Base-by-base conservation (phyloP, 1,139 yeast genomes). In the Scheffersomyces segobiensis region DNA sequence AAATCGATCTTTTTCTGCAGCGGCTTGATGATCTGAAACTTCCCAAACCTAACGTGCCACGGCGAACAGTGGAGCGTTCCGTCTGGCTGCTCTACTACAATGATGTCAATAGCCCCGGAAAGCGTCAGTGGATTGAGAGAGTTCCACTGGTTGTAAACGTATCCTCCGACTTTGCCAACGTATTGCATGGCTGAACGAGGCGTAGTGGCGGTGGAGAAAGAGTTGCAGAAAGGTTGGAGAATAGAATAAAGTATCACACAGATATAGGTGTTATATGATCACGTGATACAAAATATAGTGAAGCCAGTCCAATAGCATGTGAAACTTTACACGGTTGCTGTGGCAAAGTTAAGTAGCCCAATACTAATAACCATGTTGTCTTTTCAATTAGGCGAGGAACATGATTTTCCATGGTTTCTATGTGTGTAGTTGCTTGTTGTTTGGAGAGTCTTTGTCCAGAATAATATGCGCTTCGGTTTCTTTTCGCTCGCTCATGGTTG, bases 61-160 rank as follows among this genome's bases (percentile, higher is more conserved):
- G 99, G 99, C 7, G 98, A 92, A 67, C 98, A 93, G 59, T 91
- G 89, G 55, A 93, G 76, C 42, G 91, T 86, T 19, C 88, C 89
- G 71, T 89, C 88, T 18, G 91, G 91, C 69, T 91, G 96, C 74
- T 95, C 97, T n/a, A 96, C 89, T 8, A 93, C 99, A 53, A 95
- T 92, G 60, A 96, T 93, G 74, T 95, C 99, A 72, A 95, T 95
- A 46, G 99, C 99, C 3, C 99, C 99, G 46, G 97, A 89, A 32
- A 95, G 81, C 0, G 99, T 95, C 2, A 98, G 93, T 1, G 99
- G 99, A 68, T 95, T 95, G 67, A 95, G 87, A 47, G 98, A 92
- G 67, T 93, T 93, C 98, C 98, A 95, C 57, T 97, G 96, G 74
- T 93, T 93, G 62, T 97, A 92, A 21, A 95, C 97, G 54, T 96